Base-by-base conservation (phyloP, 2,329 filamentous ascomycete species). In the Cercospora zeina region DNA sequence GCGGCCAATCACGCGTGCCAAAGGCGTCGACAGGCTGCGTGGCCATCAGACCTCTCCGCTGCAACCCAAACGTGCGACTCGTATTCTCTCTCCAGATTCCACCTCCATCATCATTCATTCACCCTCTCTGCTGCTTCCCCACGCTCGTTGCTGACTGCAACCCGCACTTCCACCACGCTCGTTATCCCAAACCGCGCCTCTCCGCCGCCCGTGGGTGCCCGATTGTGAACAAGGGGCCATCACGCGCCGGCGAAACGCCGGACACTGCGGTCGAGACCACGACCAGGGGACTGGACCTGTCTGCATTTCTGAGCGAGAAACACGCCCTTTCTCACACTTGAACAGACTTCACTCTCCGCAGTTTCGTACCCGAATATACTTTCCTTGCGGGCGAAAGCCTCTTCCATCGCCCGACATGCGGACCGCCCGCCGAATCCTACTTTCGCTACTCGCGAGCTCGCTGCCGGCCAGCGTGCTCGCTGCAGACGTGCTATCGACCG, bases 401-500 rank as follows among this genome's bases (percentile, higher is more conserved):
- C 39, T 54, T n/a, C 62, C 55, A 57, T 54, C 64, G 33, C 33
- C 54, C 45, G 68, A 57, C 64, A 75, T 76, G 74, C 69, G 70
- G 64, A 69, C 68, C 54, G 39, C 65, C 53, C 66, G 65, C 50
- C 59, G 55, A 54, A 54, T 68, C 37, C 66, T 72, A 14, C 65
- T 71, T 37, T 63, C 73, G 27, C 59, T 74, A 33, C 54, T 75
- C n/a, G 68, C 75, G 59, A 69, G 67, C 62, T 59, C 71, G 59
- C 73, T 77, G 69, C 75, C 75, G 66, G 71, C 76, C 69, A 77
- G 80, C 62, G 88, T 83, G 58, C 74, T 89, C 62, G 90, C 85
- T 60, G 82, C 79, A 64, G 87, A 93, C 69, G 81, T 96, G 62
- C 84, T 99, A 62, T 85, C 88, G 73, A 97, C 93, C 24, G 85